Conservation (phyloP, 2,329 filamentous ascomycete genomes). For the Didymella glomerata region DNA sequence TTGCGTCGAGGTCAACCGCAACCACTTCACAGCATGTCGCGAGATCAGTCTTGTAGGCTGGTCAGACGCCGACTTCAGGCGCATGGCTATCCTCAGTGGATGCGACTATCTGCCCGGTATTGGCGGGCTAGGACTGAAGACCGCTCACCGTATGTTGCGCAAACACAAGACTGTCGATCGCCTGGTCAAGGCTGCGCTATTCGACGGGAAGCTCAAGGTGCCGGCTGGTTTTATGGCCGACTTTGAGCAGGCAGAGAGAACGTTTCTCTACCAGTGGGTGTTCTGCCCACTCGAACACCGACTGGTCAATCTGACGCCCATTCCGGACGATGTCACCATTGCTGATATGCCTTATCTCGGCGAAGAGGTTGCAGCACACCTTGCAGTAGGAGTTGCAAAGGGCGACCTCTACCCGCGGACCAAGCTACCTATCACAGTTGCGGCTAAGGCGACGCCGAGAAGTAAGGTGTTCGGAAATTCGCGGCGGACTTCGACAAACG, state of each 20-base stretch:
- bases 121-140: constrained; percentile 87
- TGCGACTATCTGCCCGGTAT: constrained; percentile 95
- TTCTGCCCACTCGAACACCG: constrained; percentile 78
- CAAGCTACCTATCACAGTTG: constrained; percentile 67
- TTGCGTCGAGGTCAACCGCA: constrained; percentile 88
- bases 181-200: constrained; percentile 81
- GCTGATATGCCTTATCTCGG: constrained; percentile 85
- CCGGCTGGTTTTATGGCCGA: constrained; percentile 81
- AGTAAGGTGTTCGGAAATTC: constrained; percentile 52
- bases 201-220: constrained; percentile 85
- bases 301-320: constrained; percentile 77
- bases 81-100: constrained; percentile 95
- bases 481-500: constrained; percentile 26
- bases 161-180: constrained; percentile 89
- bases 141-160: constrained; percentile 86
- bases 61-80: constrained; percentile 89
- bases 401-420: constrained; percentile 92
- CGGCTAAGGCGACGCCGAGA: constrained; percentile 45
- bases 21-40: constrained; percentile 85
- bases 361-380: constrained; percentile 69
- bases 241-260: constrained; percentile 88
- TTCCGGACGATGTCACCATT: constrained; percentile 68
- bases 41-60: constrained; percentile 91
- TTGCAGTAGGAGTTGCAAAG: constrained; percentile 76
- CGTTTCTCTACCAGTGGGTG: constrained; percentile 93